Conservation (phyloP, 345 rosid genomes). For the Kernera saxatilis region DNA sequence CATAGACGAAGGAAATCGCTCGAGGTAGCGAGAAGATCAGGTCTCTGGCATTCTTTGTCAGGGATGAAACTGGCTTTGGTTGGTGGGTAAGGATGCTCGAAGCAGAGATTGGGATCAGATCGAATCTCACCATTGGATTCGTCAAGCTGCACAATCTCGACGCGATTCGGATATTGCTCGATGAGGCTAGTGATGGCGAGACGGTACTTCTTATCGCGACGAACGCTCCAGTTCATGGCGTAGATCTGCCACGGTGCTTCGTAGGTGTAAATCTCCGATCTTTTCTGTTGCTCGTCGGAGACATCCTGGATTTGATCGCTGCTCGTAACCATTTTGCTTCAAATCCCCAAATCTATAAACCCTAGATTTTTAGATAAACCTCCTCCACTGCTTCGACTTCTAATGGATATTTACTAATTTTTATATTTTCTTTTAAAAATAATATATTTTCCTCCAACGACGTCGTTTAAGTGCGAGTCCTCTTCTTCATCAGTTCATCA, state of each 20-base stretch:
- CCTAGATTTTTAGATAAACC: neutral
- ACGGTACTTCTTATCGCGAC: constrained; percentile 87
- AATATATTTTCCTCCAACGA: neutral
- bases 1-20: constrained; percentile 86
- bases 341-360: neutral
- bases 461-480: neutral
- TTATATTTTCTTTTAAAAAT: neutral
- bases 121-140: constrained; percentile 90
- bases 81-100: constrained; percentile 88
- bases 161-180: constrained; percentile 64
- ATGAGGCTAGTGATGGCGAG: constrained; percentile 88
- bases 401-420: neutral
- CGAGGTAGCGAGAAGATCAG: constrained; percentile 85
- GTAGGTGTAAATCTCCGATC: constrained; percentile 91
- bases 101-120: constrained; percentile 59
- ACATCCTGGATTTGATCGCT: constrained; percentile 63
- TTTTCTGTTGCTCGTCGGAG: constrained; percentile 78
- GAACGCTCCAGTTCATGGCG: constrained; percentile 97
- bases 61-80: constrained; percentile 84
- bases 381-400: neutral
- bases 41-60: constrained; percentile 76
- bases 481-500: neutral
- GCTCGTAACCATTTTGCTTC: constrained; percentile 49
- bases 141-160: constrained; percentile 93
- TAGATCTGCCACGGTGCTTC: constrained; percentile 93